Percentiles rank a stretch among this genome's conserved stretches.
Evolutionary conservation across 768 basidiomycete species (phyloP).

Genomic region (Panaeolus papilionaceus): DNA sequence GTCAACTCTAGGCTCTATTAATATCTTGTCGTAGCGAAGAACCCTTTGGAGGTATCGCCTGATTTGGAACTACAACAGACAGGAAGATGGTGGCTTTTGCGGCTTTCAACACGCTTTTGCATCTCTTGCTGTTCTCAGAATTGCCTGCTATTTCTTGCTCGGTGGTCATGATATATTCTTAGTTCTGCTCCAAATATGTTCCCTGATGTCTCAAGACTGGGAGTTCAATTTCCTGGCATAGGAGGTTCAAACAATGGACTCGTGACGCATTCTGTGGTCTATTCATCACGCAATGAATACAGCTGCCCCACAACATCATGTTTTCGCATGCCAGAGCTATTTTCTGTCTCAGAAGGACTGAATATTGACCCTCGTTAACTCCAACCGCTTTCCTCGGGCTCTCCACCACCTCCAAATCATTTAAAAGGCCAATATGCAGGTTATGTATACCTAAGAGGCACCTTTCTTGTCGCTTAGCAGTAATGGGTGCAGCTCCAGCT

Average conservation of each 20-base stretch:
- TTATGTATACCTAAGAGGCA: background rate
- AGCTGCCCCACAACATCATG: background rate
- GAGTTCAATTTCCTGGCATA: constrained; percentile 3
- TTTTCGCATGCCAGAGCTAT: constrained; percentile 4
- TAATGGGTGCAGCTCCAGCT: constrained; percentile 50
- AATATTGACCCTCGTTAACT: background rate
- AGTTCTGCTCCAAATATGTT: no score
- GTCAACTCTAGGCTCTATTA: background rate
- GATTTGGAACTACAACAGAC: background rate
- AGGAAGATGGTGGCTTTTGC: background rate
- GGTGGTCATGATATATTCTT: background rate
- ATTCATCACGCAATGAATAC: constrained; percentile 5
- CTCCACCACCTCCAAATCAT: background rate
- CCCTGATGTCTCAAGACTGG: background rate
- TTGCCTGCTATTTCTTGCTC: background rate
- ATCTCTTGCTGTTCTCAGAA: background rate
- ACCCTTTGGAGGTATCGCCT: background rate
- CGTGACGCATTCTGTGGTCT: background rate
- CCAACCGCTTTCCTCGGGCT: constrained; percentile 3
- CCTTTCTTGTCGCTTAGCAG: background rate
- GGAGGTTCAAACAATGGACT: background rate
- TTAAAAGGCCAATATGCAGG: background rate
- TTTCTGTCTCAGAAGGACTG: background rate
- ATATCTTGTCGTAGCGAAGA: background rate
- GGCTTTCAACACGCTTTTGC: background rate